Conservation (phyloP, 2,329 filamentous ascomycete species). For the Colletotrichum higginsianum region DNA sequence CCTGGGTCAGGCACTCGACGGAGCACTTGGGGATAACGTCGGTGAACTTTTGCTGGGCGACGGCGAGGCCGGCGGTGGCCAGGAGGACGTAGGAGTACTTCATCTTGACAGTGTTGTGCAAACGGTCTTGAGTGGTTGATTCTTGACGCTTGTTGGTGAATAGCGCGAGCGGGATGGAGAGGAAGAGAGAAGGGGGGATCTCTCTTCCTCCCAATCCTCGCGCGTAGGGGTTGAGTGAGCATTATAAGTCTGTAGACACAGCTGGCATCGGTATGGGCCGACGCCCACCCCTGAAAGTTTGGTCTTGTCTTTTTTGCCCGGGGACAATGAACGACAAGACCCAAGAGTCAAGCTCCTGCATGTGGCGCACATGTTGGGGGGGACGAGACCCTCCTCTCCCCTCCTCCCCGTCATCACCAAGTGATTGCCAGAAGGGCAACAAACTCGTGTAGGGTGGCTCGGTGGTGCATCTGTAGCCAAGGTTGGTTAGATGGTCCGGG, state of each 20-base stretch:
- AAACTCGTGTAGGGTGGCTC: conserved; percentile 29
- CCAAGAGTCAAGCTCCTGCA: conserved; percentile 25
- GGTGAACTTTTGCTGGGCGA: conserved; percentile 41
- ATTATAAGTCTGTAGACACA: conserved; percentile 1
- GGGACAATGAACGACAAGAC: too few species aligned
- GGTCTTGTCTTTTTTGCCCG: background rate
- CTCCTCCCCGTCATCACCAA: background rate
- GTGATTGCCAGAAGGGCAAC: conserved; percentile 6
- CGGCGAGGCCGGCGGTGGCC: conserved; percentile 34
- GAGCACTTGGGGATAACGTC: conserved; percentile 46
- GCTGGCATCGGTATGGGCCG: background rate
- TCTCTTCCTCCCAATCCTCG: too few species aligned
- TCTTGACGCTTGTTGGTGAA: background rate
- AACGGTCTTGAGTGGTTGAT: background rate
- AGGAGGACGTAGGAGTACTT: conserved; percentile 42
- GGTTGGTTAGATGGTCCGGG: conserved; percentile 21
- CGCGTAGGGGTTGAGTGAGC: too few species aligned
- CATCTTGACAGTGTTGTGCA: conserved; percentile 28
- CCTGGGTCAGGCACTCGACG: conserved; percentile 44
- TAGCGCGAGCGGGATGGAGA: background rate
- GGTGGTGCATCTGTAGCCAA: conserved; percentile 14
- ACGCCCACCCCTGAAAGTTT: background rate
- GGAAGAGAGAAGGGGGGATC: background rate
- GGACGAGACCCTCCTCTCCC: background rate
- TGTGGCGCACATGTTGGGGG: background rate